These are phyloP conservation scores for Rosa persica DNA, from an alignment of 306 rosid genomes.

Conservation along the genomic window DNA sequence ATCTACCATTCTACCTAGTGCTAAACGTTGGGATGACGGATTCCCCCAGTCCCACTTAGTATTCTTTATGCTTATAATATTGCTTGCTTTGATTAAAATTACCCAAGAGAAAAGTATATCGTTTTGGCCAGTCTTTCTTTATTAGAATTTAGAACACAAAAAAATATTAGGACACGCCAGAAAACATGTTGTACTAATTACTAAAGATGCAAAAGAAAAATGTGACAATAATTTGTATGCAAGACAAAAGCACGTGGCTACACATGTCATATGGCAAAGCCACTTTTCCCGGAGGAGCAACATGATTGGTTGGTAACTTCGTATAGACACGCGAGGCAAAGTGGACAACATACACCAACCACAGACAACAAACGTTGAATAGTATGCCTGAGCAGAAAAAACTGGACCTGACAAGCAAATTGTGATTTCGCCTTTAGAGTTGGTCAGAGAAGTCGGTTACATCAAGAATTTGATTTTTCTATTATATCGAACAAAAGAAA, in stretches of 20 bases:
- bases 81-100: no score
- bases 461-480: background rate
- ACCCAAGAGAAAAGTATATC: no score
- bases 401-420: background rate
- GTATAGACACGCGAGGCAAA: background rate
- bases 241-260: slow-evolving; percentile 15
- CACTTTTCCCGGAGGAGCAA: background rate
- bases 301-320: background rate
- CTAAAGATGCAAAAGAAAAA: no score
- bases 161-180: no score
- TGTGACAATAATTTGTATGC: background rate
- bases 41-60: no score
- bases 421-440: background rate
- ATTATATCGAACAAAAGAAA: background rate
- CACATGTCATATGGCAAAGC: slow-evolving; percentile 16
- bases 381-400: background rate
- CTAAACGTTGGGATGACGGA: no score
- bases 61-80: no score
- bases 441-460: background rate
- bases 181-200: no score
- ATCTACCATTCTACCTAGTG: no score
- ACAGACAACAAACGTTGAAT: background rate
- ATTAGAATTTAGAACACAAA: no score
- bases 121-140: background rate
- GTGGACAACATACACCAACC: background rate